Evolutionary conservation across 768 basidiomycete genomes (phyloP), one percentile per base, ranked within the genome.

Genomic region (Pholiota conissans): DNA sequence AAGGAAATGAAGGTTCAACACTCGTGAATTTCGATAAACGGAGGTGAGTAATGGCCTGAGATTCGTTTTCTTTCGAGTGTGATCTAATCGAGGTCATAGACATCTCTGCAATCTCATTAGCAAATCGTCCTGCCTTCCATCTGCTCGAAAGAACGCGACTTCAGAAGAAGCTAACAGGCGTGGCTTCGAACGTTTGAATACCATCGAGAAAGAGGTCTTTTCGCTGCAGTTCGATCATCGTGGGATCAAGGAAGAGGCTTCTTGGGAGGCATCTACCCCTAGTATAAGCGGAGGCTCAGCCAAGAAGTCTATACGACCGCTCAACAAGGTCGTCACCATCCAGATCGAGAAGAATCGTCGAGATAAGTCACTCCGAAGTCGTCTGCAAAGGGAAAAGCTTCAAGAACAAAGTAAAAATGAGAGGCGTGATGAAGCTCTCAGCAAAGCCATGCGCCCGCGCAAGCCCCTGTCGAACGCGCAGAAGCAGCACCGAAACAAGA

Each of bases 291-390:
- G 78, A 5, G 73, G 76, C 11, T 68, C 86, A 0, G 74, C 76
- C 0, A 86, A 82, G 64, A 86, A 84, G 61, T 65, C 74, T 13
- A 72, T 79, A 9, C 83, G 86, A 5, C 90, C 82, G 3, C 93
- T 95, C 77, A 82, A 86, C 58, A 77, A 74, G 26, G 75, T 88
- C 3, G 80, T 92, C 20, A 60, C 78, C 2, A 65, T 77, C 20
- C 92, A 95, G 70, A 80, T 87, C 56, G 93, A 95, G 68, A 95
- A 94, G 77, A 85, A 82, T 70, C 85, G 89, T 46, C 82, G 92
- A 27, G 92, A 95, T 72, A 84, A 80, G 62, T 77, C 82, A 60
- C 67, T 90, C 54, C 86, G 88, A 20, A 80, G 84, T 30, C 83
- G 88, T 2, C 74, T 93, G 11, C 81, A 84, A 65, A 87, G 85